Base-by-base conservation (phyloP, 108 stramenopile genomes). In the Seminavis robusta region DNA sequence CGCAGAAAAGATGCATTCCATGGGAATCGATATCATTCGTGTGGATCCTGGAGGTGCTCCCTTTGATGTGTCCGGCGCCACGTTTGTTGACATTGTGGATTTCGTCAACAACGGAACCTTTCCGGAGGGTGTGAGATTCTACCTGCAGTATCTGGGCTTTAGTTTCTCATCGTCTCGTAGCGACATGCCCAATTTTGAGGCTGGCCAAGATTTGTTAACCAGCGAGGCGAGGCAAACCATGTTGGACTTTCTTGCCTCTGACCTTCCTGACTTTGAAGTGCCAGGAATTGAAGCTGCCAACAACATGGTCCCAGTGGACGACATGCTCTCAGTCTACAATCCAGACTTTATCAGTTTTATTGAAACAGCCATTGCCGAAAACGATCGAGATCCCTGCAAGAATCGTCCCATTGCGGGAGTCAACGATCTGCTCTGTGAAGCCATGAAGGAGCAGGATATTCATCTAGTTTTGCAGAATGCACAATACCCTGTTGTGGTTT, bases 101-200 rank as follows among this genome's bases (percentile, higher is more conserved):
- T 6, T 4, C n/a, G 48, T 46, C 24, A 23, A 4, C 1, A n/a
- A 59, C 2, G 57, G 15, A 1, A 36, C 21, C 4, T 34, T 59
- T 13, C 47, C 46, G 10, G 37, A 13, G 3, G 17, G 17, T 4
- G 8, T 45, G 2, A 8, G 48, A 8, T 13, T 25, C 11, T 41
- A 54, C 27, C 21, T 26, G 27, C 8, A 34, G 1, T 11, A 25
- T 23, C 24, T 61, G 48, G 67, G 60, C 5, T 16, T 33, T 10
- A 19, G 52, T n/a, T 69, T 62, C 56, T 69, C 67, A 21, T 69
- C 67, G 20, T 62, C 67, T 4, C 38, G 62, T 23, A 29, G 38
- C 3, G 28, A 30, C 20, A 0, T 62, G 0, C 29, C 25, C n/a
- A 69, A 69, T 32, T 63, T 33, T 43, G 52, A 59, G 17, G 0